A percentile compares a stretch with the other conserved stretches of the same genome.
phyloP scores from a whole-genome alignment of 1,139 yeast genomes.

The Geotrichum bryndzae region DNA sequence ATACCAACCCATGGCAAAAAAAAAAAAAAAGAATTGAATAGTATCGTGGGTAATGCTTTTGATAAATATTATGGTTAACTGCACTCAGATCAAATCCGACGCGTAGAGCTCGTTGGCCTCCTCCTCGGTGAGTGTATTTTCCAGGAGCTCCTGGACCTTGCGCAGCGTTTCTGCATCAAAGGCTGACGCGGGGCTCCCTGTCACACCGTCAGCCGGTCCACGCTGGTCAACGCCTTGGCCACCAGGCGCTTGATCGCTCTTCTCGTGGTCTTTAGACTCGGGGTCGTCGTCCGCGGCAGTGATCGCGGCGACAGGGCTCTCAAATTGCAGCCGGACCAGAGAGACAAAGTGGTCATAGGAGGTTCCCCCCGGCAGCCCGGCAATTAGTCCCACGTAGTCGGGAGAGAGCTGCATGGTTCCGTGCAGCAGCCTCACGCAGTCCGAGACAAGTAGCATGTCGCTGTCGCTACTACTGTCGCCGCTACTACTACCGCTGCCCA shows the following conservation, averaged over 20 bases:
- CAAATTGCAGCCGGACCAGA: constrained; percentile 54
- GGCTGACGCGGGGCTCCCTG: constrained; percentile 57
- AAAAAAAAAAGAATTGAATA: too few species aligned
- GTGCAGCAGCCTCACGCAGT: constrained; percentile 23
- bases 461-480: not conserved
- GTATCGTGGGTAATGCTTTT: too few species aligned
- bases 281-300: constrained; percentile 7
- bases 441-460: not conserved
- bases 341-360: constrained; percentile 47
- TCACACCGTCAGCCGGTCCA: constrained; percentile 14
- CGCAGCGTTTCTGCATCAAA: constrained; percentile 62
- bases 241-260: too few species aligned
- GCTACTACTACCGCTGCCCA: constrained; percentile 5
- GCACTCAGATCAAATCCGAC: constrained; percentile 21
- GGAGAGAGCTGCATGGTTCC: constrained; percentile 23
- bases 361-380: constrained; percentile 19
- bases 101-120: constrained; percentile 69
- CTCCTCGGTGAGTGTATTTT: constrained; percentile 62
- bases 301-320: constrained; percentile 23
- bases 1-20: too few species aligned
- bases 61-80: too few species aligned
- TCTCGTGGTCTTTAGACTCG: not conserved
- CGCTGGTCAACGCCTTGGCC: not conserved
- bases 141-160: constrained; percentile 65
- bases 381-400: constrained; percentile 18